phyloP scores from a whole-genome alignment of 106 monocot genomes.

The Narthecium ossifragum region DNA sequence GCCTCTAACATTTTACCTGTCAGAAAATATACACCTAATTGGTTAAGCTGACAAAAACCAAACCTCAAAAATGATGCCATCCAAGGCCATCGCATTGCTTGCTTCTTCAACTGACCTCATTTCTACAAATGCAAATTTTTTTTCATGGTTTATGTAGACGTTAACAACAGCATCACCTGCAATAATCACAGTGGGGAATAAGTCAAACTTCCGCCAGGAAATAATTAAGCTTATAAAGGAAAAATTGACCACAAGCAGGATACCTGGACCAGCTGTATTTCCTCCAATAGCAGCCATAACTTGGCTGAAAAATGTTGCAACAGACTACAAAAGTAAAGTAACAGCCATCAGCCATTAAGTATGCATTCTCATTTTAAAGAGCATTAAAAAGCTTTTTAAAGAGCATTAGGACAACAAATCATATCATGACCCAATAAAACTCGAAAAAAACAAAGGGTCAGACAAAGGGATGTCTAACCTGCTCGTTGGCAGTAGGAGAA shows the following conservation, averaged over 20 bases:
- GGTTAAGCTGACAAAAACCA: conserved; percentile 1
- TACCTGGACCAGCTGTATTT: conserved; percentile 96
- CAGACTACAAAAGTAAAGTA: conserved; percentile 45
- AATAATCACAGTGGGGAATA: conserved; percentile 6
- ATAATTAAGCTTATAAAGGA: neutral
- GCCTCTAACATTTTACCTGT: neutral
- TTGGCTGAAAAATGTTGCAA: conserved; percentile 88
- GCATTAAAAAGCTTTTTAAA: neutral
- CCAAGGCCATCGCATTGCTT: conserved; percentile 98
- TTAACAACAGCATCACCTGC: conserved; percentile 97
- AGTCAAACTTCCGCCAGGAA: neutral
- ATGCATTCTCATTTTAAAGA: neutral
- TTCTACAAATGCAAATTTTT: conserved; percentile 99
- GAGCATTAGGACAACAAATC: neutral
- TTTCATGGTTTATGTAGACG: conserved; percentile 98
- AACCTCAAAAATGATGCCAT: conserved; percentile 99
- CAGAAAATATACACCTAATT: neutral
- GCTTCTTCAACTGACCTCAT: conserved; percentile 99
- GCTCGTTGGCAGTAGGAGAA: conserved; percentile 89
- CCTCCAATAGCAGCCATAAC: conserved; percentile 97
- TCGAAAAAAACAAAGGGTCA: neutral
- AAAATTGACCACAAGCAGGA: neutral
- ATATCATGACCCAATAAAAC: neutral
- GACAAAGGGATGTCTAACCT: conserved; percentile 25
- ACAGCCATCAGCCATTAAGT: too few species aligned